Percentiles rank a stretch among this genome's conserved stretches.
Evolutionary conservation across 2,329 filamentous ascomycete genomes (phyloP).

Genomic region (Akanthomyces muscarius): DNA sequence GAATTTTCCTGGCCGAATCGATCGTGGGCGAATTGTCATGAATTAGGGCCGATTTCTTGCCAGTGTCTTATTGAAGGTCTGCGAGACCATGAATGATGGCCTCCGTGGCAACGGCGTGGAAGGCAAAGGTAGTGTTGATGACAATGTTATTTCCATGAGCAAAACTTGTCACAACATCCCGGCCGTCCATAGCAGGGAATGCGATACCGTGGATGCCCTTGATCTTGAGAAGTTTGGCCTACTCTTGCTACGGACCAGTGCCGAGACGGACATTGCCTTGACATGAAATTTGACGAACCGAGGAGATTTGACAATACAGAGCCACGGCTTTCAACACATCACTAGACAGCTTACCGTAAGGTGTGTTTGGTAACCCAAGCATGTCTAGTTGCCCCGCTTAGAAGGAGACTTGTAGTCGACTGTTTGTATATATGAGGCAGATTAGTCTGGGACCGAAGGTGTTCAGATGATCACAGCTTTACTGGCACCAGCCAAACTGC

Average conservation of each 20-base stretch:
- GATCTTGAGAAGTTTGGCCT: slow-evolving; percentile 23
- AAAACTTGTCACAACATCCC: slow-evolving; percentile 19
- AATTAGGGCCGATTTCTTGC: slow-evolving; percentile 35
- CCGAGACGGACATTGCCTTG: slow-evolving; percentile 21
- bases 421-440: neutral
- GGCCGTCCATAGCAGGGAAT: slow-evolving; percentile 25
- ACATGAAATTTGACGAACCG: slow-evolving; percentile 17
- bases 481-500: too few relatives aligned
- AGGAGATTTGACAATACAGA: neutral
- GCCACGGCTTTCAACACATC: neutral
- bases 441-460: neutral
- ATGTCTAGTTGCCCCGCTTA: neutral
- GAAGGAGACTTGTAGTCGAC: neutral
- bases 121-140: slow-evolving; percentile 40
- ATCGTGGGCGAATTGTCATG: slow-evolving; percentile 28
- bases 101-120: slow-evolving; percentile 33
- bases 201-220: slow-evolving; percentile 23
- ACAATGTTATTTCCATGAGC: slow-evolving; percentile 34
- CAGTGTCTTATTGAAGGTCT: slow-evolving; percentile 32
- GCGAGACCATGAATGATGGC: slow-evolving; percentile 42
- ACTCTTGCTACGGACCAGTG: slow-evolving; percentile 27
- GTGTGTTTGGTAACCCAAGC: neutral
- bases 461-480: neutral
- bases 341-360: too few relatives aligned
- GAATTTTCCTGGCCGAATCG: neutral